phyloP scores from a whole-genome alignment of 257 asterid genomes.

The Jacaranda mimosifolia region DNA sequence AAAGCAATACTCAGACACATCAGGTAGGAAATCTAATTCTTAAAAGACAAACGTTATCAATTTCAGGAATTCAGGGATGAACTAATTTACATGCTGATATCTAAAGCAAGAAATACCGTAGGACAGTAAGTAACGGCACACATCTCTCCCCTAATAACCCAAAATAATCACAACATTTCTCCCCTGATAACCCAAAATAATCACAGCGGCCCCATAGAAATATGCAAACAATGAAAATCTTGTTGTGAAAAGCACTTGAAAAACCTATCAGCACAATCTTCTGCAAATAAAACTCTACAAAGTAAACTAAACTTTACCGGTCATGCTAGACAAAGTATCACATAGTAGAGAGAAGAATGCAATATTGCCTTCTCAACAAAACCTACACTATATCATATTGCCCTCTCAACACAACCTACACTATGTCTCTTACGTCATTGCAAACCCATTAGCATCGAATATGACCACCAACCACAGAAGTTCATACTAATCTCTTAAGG shows the following conservation, averaged over 20 bases:
- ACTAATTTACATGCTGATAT: slow-evolving; percentile 2
- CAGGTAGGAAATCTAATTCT: neutral
- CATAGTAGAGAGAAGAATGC: neutral
- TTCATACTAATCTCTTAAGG: neutral
- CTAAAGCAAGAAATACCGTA: neutral
- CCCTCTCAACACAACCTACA: neutral
- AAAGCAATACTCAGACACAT: neutral
- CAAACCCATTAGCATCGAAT: neutral
- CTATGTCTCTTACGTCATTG: neutral
- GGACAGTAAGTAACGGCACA: neutral
- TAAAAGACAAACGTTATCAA: neutral
- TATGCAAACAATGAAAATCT: neutral
- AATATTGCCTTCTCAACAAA: slow-evolving; percentile 8
- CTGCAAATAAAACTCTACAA: neutral
- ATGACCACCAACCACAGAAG: neutral
- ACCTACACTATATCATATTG: slow-evolving; percentile 2
- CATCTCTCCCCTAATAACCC: neutral
- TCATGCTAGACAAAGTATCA: neutral
- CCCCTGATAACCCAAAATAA: neutral
- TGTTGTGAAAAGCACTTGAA: neutral
- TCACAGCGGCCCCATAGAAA: neutral
- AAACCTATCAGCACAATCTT: neutral
- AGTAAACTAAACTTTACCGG: neutral
- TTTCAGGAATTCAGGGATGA: neutral
- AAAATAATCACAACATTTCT: neutral